Percentiles rank a stretch among this genome's conserved stretches.
Conservation (phyloP, 768 basidiomycete species). For the Tylopilus vinaceipallidus region DNA sequence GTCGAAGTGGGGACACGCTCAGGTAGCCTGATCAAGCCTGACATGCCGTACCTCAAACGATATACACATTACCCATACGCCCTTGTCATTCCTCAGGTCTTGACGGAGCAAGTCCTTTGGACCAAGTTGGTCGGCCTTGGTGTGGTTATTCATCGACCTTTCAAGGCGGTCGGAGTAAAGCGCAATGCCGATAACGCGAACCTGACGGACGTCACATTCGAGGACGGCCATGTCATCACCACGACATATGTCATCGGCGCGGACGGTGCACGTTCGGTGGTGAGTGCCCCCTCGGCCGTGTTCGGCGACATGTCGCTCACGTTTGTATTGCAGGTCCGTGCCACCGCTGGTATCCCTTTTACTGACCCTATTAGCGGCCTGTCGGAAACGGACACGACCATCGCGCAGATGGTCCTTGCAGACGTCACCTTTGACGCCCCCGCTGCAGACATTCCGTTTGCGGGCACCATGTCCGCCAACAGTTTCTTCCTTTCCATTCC, state of each 20-base stretch:
- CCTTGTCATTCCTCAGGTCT: conserved; percentile 43
- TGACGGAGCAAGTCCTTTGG: conserved; percentile 42
- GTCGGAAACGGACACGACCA: conserved; percentile 24
- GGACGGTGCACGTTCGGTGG: conserved; percentile 48
- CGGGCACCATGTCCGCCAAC: background rate
- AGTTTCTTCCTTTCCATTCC: conserved; percentile 13
- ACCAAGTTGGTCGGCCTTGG: conserved; percentile 32
- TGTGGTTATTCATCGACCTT: conserved; percentile 37
- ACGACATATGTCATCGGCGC: conserved; percentile 51
- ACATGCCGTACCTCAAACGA: conserved; percentile 36
- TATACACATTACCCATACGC: conserved; percentile 47
- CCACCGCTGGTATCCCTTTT: conserved; percentile 42
- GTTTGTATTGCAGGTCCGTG: conserved; percentile 38
- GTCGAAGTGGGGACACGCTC: conserved; percentile 34
- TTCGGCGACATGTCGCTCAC: background rate
- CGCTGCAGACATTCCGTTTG: background rate
- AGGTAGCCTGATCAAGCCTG: conserved; percentile 22
- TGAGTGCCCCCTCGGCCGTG: conserved; percentile 18
- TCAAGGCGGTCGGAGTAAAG: conserved; percentile 39
- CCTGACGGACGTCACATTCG: conserved; percentile 43
- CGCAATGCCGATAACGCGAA: conserved; percentile 25
- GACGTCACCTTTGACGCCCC: conserved; percentile 17
- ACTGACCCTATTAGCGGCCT: conserved; percentile 39
- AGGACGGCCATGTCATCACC: conserved; percentile 42
- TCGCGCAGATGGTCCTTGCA: conserved; percentile 32